Conservation (phyloP, 805 yeast species). For the Candida patagonica region DNA sequence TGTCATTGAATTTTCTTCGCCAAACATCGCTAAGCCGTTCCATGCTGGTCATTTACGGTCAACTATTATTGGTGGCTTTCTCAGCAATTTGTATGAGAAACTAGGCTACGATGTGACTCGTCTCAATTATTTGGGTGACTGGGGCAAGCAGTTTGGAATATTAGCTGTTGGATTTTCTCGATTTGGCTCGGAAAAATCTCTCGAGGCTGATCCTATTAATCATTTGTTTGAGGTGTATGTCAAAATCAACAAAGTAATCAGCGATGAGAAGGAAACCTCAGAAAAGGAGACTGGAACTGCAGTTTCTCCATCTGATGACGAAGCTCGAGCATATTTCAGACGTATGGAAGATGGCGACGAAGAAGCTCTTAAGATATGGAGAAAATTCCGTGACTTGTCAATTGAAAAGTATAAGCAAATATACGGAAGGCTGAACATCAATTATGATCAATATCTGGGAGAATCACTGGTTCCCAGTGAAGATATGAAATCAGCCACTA, state of each 20-base stretch:
- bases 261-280: slow-evolving; percentile 47
- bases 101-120: slow-evolving; percentile 89
- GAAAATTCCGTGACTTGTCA: slow-evolving; percentile 80
- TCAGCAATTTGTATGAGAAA: slow-evolving; percentile 80
- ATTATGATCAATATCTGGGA: slow-evolving; percentile 84
- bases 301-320: slow-evolving; percentile 47
- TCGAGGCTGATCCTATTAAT: slow-evolving; percentile 75
- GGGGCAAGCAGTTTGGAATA: slow-evolving; percentile 98
- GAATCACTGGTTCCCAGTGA: slow-evolving; percentile 86
- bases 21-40: slow-evolving; percentile 98
- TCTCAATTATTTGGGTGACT: slow-evolving; percentile 94
- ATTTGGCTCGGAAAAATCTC: slow-evolving; percentile 71
- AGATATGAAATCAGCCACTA: slow-evolving; percentile 56
- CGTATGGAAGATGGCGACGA: slow-evolving; percentile 91
- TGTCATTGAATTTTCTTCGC: slow-evolving; percentile 88
- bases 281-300: slow-evolving; percentile 28
- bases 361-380: slow-evolving; percentile 70
- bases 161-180: slow-evolving; percentile 85
- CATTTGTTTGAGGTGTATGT: slow-evolving; percentile 95
- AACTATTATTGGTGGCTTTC: slow-evolving; percentile 94
- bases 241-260: slow-evolving; percentile 67
- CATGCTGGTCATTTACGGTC: slow-evolving; percentile 99
- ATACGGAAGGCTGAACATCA: slow-evolving; percentile 84
- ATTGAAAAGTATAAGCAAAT: slow-evolving; percentile 80
- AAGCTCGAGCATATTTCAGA: slow-evolving; percentile 81